Evolutionary conservation across 225 moss, liverwort and hornwort species (phyloP).

Genomic region (Sphagnum tenellum): DNA sequence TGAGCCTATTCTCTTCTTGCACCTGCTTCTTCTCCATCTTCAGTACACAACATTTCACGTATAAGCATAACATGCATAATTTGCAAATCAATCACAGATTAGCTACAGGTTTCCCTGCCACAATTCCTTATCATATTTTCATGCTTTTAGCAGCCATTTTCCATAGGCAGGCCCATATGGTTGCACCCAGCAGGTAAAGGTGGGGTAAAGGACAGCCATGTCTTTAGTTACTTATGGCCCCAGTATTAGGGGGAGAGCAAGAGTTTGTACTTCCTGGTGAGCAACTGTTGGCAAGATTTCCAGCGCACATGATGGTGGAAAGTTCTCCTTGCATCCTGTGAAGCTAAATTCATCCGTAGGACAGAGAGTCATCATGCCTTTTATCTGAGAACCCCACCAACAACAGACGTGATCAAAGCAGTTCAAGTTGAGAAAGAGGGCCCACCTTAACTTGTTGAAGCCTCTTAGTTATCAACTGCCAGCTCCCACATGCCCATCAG

Average conservation of each 20-base stretch:
- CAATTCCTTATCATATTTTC: no score
- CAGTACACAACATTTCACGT: neutral
- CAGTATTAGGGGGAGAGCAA: neutral
- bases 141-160: no score
- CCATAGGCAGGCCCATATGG: no score
- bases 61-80: no score
- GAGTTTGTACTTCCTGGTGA: constrained; percentile 7
- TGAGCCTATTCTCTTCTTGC: constrained; percentile 21
- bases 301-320: constrained; percentile 2
- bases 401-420: neutral
- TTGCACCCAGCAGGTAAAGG: no score
- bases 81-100: no score
- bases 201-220: no score
- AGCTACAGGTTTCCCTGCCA: no score
- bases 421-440: neutral
- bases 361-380: constrained; percentile 1
- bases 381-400: constrained; percentile 10
- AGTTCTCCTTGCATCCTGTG: constrained; percentile 7
- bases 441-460: constrained; percentile 39
- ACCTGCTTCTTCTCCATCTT: constrained; percentile 31
- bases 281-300: constrained; percentile 3
- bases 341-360: constrained; percentile 4
- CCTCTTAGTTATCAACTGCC: constrained; percentile 32
- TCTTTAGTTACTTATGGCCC: no score
- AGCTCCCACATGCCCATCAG: constrained; percentile 16